Evolutionary conservation across 1,139 yeast genomes (phyloP).

Genomic region (Nakaseomyces nivariensis): DNA sequence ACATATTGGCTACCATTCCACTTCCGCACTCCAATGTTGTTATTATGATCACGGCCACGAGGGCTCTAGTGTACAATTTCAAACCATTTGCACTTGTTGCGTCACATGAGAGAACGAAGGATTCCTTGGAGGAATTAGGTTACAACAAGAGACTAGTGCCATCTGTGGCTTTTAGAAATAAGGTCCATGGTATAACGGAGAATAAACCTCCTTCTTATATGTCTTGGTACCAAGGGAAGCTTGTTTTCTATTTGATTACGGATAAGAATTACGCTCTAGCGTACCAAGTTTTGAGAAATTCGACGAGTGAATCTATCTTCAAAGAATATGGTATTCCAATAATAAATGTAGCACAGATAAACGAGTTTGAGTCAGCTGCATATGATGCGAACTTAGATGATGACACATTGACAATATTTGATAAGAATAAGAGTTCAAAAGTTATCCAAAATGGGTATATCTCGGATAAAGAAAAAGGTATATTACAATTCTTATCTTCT

Average conservation of each 20-base stretch:
- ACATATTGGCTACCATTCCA: slow-evolving; percentile 15
- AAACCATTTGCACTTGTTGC: slow-evolving; percentile 35
- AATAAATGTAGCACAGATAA: slow-evolving; percentile 10
- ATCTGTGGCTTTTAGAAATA: slow-evolving; percentile 14
- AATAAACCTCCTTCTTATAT: slow-evolving; percentile 10
- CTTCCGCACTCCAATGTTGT: slow-evolving; percentile 20
- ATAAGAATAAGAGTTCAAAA: slow-evolving; percentile 29
- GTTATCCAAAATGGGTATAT: slow-evolving; percentile 42
- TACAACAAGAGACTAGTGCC: slow-evolving; percentile 24
- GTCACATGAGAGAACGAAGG: slow-evolving; percentile 33
- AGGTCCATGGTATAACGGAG: slow-evolving; percentile 16
- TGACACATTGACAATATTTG: slow-evolving; percentile 36
- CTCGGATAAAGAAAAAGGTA: slow-evolving; percentile 26
- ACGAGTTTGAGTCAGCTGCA: slow-evolving; percentile 16
- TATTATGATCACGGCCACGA: slow-evolving; percentile 21
- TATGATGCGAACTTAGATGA: slow-evolving; percentile 26
- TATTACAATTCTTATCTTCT: slow-evolving; percentile 24
- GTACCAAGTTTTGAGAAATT: slow-evolving; percentile 22
- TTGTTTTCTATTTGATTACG: slow-evolving; percentile 24
- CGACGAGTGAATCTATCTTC: slow-evolving; percentile 16
- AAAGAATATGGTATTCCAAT: slow-evolving; percentile 26
- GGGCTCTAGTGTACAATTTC: slow-evolving; percentile 25
- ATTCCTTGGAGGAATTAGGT: slow-evolving; percentile 34
- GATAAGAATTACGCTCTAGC: slow-evolving; percentile 22
- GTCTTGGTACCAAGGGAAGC: slow-evolving; percentile 16